Percentiles rank a stretch among this genome's conserved stretches.
These are phyloP conservation scores for Mycena vitilis DNA, from an alignment of 768 basidiomycete species.

Conservation along the genomic window DNA sequence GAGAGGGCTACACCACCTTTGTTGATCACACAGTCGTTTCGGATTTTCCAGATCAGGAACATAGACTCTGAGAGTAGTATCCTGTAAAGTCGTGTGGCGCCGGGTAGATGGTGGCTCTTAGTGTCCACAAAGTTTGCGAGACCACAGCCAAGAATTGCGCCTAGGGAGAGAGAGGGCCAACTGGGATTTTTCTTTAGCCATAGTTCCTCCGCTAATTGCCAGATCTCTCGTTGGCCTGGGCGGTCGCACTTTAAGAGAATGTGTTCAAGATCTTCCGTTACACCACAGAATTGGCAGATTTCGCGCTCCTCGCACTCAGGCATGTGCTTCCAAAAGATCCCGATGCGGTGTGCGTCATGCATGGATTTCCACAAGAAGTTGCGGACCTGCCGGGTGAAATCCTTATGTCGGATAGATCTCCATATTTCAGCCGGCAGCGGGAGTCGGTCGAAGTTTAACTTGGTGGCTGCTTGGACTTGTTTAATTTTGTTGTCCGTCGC, in stretches of 20 bases:
- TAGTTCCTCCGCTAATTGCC: not conserved
- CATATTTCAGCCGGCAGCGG: too few relatives aligned
- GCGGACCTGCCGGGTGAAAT: too few relatives aligned
- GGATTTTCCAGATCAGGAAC: constrained; percentile 44
- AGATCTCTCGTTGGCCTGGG: constrained; percentile 13
- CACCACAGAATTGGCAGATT: constrained; percentile 7
- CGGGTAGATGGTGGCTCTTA: not conserved
- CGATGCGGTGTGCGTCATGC: not conserved
- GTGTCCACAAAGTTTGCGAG: not conserved
- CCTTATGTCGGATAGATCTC: too few relatives aligned
- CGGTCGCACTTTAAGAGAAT: constrained; percentile 1
- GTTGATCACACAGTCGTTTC: constrained; percentile 40
- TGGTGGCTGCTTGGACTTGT: too few relatives aligned
- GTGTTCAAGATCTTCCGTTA: constrained; percentile 4
- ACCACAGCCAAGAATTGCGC: constrained; percentile 29
- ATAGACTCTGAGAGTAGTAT: constrained; percentile 43
- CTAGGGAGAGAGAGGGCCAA: constrained; percentile 23
- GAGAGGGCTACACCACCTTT: constrained; percentile 18
- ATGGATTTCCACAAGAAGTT: not conserved
- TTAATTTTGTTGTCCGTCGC: too few relatives aligned
- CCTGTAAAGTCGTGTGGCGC: constrained; percentile 29
- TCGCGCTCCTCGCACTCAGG: constrained; percentile 2
- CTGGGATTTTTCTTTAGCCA: not conserved
- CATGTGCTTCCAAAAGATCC: not conserved
- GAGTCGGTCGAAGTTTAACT: too few relatives aligned